Base-by-base conservation (phyloP, 139 green algal genomes). In the Chlorella sp. region DNA sequence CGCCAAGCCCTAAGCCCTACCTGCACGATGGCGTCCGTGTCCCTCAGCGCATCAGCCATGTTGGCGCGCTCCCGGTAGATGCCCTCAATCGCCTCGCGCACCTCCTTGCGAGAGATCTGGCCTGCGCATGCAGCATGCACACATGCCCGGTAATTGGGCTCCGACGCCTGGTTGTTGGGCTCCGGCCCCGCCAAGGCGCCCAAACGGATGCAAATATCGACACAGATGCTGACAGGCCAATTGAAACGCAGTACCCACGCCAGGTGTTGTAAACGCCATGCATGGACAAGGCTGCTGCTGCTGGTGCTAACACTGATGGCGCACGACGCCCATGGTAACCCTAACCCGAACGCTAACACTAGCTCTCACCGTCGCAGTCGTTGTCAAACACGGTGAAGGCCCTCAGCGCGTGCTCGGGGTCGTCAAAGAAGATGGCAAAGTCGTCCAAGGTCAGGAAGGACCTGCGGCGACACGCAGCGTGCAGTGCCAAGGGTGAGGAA, bases 61-160 rank as follows among this genome's bases (percentile, higher is more conserved):
- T 87, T 87, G 49, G 72, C 65, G 30, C 81, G 74, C 77, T 84
- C 81, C 49, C 74, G 74, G 71, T 85, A 88, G 29, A 88, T 77
- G 33, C 67, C 63, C n/a, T 77, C 66, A 14, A 88, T 30, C 4
- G 55, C 22, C 55, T 64, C 24, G 55, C 55, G 55, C 55, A 64
- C 64, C 29, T 30, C n/a, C n/a, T n/a, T n/a, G n/a, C n/a, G n/a
- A n/a, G n/a, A n/a, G n/a, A n/a, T n/a, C n/a, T n/a, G n/a, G n/a
- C n/a, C n/a, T n/a, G n/a, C n/a, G n/a, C n/a, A n/a, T n/a, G n/a
- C n/a, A n/a, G n/a, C n/a, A n/a, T n/a, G n/a, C n/a, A n/a, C n/a
- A n/a, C n/a, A n/a, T n/a, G n/a, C n/a, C n/a, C n/a, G n/a, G n/a
- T n/a, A n/a, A n/a, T n/a, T n/a, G n/a, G n/a, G n/a, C n/a, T n/a